Conservation (phyloP, 306 rosid genomes). For the Pyrus pyrifolia region DNA sequence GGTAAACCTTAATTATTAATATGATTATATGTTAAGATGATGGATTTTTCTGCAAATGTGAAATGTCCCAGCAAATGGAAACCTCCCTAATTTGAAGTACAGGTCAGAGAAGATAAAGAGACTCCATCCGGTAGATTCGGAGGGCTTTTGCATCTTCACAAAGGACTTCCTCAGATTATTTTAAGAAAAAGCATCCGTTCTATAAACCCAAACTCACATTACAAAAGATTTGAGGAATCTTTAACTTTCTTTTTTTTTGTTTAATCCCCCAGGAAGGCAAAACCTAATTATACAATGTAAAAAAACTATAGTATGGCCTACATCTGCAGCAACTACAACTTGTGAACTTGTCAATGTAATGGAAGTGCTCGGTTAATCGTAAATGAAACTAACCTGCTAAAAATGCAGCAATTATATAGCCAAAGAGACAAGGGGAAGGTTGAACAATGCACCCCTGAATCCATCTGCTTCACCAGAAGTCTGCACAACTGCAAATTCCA, state of each 20-base stretch:
- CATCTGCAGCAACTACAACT: background rate
- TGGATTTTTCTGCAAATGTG: background rate
- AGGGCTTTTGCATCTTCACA: background rate
- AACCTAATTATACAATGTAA: no score
- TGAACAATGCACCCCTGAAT: background rate
- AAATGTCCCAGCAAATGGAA: constrained; percentile 1
- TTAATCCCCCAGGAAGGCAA: background rate
- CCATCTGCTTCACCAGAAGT: constrained; percentile 46
- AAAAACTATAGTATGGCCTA: background rate
- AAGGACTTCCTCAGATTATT: background rate
- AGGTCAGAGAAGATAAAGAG: constrained; percentile 5
- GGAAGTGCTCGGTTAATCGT: background rate
- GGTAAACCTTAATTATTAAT: background rate
- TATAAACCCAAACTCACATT: background rate
- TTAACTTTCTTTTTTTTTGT: background rate
- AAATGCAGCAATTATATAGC: background rate
- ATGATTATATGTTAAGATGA: background rate
- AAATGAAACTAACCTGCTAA: background rate
- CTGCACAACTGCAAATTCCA: constrained; percentile 49
- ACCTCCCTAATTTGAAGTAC: constrained; percentile 3
- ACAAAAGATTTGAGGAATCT: background rate
- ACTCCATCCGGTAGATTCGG: background rate
- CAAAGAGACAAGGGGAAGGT: background rate
- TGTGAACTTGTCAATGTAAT: background rate
- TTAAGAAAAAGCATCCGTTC: background rate